Percentiles rank a stretch among this genome's conserved stretches.
Evolutionary conservation across 192 early-diverging fungal species (phyloP).

Genomic region (Chytriomyces confervae): DNA sequence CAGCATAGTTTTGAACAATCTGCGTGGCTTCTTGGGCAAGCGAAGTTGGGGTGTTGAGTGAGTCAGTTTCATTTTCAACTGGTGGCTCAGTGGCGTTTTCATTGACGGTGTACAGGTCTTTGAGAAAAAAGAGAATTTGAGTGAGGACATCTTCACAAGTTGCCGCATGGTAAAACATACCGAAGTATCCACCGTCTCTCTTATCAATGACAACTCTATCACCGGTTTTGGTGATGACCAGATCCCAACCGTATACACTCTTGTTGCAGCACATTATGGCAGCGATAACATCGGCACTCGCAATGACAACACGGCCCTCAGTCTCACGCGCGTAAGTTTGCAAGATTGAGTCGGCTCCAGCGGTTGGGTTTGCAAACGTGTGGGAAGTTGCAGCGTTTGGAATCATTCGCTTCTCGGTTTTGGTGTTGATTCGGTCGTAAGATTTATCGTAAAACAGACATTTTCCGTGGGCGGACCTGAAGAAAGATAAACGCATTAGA

Average conservation of each 20-base stretch:
- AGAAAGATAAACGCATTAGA: conserved; percentile 5
- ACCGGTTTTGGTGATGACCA: conserved; percentile 86
- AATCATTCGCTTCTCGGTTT: conserved; percentile 65
- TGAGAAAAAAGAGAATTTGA: conserved; percentile 14
- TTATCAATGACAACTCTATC: conserved; percentile 89
- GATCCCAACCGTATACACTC: conserved; percentile 94
- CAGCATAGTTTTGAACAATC: conserved; percentile 83
- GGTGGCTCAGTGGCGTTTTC: conserved; percentile 95
- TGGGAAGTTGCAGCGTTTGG: conserved; percentile 70
- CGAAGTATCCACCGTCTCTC: conserved; percentile 78
- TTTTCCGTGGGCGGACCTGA: conserved; percentile 75
- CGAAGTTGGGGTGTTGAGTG: conserved; percentile 81
- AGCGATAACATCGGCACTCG: conserved; percentile 88
- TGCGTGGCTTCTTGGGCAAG: conserved; percentile 88
- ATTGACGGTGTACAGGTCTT: conserved; percentile 90
- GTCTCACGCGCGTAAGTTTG: conserved; percentile 41
- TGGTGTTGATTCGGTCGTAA: conserved; percentile 85
- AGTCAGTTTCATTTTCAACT: conserved; percentile 88
- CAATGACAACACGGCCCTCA: conserved; percentile 72
- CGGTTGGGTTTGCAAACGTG: conserved; percentile 76
- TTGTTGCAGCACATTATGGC: conserved; percentile 91
- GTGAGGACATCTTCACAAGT: neutral
- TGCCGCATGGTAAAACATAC: conserved; percentile 32
- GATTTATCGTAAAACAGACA: conserved; percentile 78
- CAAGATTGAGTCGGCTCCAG: conserved; percentile 88